Evolutionary conservation across 1,284 basidiomycete genomes (phyloP).

Genomic region (Apiotrichum mycotoxinovorans): DNA sequence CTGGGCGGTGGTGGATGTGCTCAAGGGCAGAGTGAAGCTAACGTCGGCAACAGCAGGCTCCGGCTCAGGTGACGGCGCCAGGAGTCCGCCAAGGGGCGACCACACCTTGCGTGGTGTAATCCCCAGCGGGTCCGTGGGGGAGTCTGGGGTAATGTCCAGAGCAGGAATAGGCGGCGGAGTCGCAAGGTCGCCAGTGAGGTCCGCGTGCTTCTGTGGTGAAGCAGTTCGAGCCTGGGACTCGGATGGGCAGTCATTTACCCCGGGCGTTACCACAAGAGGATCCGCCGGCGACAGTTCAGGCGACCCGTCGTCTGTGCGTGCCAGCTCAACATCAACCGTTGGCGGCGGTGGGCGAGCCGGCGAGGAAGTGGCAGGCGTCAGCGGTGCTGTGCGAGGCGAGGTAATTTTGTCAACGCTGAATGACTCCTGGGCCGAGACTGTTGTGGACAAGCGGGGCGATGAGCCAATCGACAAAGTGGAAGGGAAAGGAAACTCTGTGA

Average conservation of each 20-base stretch:
- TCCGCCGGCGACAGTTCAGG: background rate
- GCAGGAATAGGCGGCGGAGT: background rate
- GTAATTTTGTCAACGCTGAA: background rate
- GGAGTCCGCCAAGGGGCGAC: background rate
- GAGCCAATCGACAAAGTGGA: background rate
- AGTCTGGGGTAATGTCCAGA: background rate
- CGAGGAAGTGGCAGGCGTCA: background rate
- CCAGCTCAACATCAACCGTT: background rate
- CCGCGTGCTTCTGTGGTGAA: background rate
- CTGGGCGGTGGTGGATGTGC: background rate
- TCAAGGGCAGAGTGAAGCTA: background rate
- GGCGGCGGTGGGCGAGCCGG: background rate
- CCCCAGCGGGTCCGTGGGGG: background rate
- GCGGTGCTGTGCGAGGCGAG: background rate
- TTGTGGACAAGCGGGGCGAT: background rate
- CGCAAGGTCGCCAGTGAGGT: no score
- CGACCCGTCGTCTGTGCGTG: background rate
- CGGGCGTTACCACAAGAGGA: background rate
- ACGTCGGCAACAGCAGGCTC: background rate
- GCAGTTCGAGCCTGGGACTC: background rate
- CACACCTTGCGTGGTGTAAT: background rate
- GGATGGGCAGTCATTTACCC: background rate
- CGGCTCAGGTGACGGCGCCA: background rate
- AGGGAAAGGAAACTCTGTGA: background rate
- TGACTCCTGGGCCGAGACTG: no score